phyloP scores from a whole-genome alignment of 768 basidiomycete species.

The Nevesoporus exiguus region DNA sequence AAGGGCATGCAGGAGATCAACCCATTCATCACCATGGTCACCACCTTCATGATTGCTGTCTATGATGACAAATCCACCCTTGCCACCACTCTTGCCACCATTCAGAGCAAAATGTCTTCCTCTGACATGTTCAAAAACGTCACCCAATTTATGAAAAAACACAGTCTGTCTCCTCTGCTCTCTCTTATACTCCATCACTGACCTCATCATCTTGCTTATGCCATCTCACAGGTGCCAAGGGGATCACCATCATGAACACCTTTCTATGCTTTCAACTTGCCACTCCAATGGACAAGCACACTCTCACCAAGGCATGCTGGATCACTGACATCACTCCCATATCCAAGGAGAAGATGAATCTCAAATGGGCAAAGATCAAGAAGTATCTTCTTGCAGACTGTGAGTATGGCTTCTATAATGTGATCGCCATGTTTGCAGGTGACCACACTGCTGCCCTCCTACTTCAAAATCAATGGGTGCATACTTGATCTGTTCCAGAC shows the following conservation, averaged over 20 bases:
- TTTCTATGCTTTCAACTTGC: neutral
- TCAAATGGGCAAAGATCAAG: neutral
- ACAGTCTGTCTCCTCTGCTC: neutral
- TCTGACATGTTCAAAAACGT: neutral
- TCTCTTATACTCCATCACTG: no score
- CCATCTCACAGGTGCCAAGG: neutral
- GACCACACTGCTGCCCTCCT: neutral
- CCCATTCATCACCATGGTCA: neutral
- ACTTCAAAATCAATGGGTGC: neutral
- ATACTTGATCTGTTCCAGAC: no score
- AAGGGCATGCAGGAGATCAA: neutral
- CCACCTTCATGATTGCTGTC: neutral
- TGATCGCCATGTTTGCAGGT: neutral
- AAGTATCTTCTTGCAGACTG: neutral
- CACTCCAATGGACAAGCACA: neutral
- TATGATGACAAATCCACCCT: neutral
- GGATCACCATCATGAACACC: neutral
- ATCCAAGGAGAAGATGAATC: neutral
- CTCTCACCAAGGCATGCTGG: neutral
- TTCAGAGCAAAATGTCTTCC: neutral
- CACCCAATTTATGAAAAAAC: neutral
- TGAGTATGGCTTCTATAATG: neutral
- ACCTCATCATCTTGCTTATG: no score
- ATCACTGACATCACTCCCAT: neutral
- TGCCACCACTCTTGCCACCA: no score